phyloP scores from a whole-genome alignment of 1,284 basidiomycete species.

The Moniliophthora roreri region DNA sequence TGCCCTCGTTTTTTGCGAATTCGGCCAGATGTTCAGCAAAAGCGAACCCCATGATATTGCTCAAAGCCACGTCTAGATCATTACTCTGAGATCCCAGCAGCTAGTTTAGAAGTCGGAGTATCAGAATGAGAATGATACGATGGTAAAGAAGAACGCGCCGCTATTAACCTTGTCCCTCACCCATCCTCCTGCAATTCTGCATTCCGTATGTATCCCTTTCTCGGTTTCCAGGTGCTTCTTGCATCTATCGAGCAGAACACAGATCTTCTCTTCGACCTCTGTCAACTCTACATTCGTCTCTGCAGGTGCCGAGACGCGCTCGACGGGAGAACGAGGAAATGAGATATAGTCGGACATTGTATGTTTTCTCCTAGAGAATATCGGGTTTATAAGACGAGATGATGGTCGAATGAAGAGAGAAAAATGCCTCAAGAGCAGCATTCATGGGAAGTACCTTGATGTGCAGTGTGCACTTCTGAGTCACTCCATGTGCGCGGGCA shows the following conservation, averaged over 20 bases:
- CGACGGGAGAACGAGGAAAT: background rate
- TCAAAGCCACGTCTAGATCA: constrained; percentile 94
- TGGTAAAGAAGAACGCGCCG: constrained; percentile 18
- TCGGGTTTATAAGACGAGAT: too few species aligned
- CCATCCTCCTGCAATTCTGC: constrained; percentile 95
- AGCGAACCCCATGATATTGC: constrained; percentile 85
- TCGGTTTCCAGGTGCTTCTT: constrained; percentile 50
- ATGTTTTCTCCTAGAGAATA: too few species aligned
- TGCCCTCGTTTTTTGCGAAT: constrained; percentile 58
- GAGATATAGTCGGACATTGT: background rate
- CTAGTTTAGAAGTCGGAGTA: constrained; percentile 40
- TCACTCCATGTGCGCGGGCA: too few species aligned
- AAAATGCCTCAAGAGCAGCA: too few species aligned
- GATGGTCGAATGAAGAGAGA: too few species aligned
- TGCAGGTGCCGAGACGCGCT: constrained; percentile 22
- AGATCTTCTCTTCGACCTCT: constrained; percentile 55
- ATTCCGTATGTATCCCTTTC: constrained; percentile 60
- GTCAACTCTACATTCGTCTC: constrained; percentile 49
- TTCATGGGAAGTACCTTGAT: too few species aligned
- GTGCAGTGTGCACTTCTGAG: too few species aligned
- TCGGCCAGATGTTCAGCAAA: constrained; percentile 84
- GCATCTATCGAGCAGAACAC: constrained; percentile 70
- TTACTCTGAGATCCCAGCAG: constrained; percentile 82
- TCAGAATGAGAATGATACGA: constrained; percentile 12
- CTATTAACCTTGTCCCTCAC: constrained; percentile 89